Evolutionary conservation across 2,329 filamentous ascomycete genomes (phyloP), one percentile per base, ranked within the genome.

Genomic region (Aspergillus aculeatus): DNA sequence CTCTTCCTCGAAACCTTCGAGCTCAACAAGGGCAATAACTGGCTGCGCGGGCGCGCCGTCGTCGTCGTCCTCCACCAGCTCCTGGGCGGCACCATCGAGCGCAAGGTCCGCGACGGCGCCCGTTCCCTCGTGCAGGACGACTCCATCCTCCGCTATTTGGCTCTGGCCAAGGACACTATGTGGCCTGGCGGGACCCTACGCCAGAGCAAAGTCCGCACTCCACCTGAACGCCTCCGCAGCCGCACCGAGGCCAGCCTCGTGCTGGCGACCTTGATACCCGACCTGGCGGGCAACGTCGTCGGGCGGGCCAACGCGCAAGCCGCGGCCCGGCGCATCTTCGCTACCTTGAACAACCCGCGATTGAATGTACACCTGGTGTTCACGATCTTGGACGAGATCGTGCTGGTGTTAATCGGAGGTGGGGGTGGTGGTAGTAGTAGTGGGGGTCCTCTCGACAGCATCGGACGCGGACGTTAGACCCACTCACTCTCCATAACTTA

Each of bases 1-100:
- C 88, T 99, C 61, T 99, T 99, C 77, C 84, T 99, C 16, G 95
- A 99, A 73, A 86, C 92, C 0, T 99, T 99, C 71, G 93, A 96
- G 71, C 84, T 99, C 44, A 96, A 97, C 74, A 88, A 89, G 62
- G 93, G 94, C 47, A 97, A 96, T 76, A 98, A 96, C 75, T 99
- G 95, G 96, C 86, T 99, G 4, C 90, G 96, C 47, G 96, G 95
- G 0, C 88, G 95, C 23, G 95, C 95, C 0, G 95, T 98, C 1
- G 94, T 99, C 4, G 92, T 99, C 10, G 94, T 99, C 2, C 83
- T 99, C 21, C 95, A 99, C 72, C 95, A 99, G 75, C 84, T 99
- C 5, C 86, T 99, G 1, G 95, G 95, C 14, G 94, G 95, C 23
- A 98, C 95, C 0, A 96, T 99, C 63, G 95, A 99, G 78, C 88